A percentile compares a stretch with the other conserved stretches of the same genome.
phyloP scores from a whole-genome alignment of 1,139 yeast genomes.

The Arxiozyma slooffiae region DNA sequence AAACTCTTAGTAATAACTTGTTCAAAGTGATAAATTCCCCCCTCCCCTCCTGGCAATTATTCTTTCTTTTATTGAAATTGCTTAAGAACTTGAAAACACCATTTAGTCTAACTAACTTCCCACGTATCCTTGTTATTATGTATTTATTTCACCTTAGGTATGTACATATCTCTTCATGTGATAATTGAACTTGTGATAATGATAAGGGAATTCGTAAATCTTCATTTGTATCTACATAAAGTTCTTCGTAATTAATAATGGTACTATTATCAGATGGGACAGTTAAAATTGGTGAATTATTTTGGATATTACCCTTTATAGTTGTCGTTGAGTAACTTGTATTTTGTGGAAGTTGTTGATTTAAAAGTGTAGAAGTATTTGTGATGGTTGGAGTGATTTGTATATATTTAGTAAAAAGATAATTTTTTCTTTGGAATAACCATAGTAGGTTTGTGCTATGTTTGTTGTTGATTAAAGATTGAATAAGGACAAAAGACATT shows the following conservation, averaged over 20 bases:
- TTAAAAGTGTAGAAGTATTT: background rate
- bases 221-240: conserved; percentile 22
- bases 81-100: conserved; percentile 57
- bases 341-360: background rate
- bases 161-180: conserved; percentile 57
- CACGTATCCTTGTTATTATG: conserved; percentile 47
- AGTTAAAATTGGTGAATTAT: background rate
- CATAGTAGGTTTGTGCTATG: background rate
- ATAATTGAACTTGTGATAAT: conserved; percentile 49
- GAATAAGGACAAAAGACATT: conserved; percentile 21
- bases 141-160: conserved; percentile 73
- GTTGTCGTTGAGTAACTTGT: background rate
- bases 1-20: too few relatives aligned
- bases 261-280: background rate
- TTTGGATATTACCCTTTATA: background rate
- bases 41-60: conserved; percentile 42
- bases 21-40: too few relatives aligned
- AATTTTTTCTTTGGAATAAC: conserved; percentile 2
- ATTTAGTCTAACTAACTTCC: conserved; percentile 45
- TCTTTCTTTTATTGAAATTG: conserved; percentile 48
- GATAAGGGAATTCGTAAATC: conserved; percentile 45
- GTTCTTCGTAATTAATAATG: background rate
- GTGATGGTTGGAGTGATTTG: background rate
- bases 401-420: conserved; percentile 1
- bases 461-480: background rate